Evolutionary conservation across 108 stramenopile genomes (phyloP).

Genomic region (Fragilariopsis cylindrus): DNA sequence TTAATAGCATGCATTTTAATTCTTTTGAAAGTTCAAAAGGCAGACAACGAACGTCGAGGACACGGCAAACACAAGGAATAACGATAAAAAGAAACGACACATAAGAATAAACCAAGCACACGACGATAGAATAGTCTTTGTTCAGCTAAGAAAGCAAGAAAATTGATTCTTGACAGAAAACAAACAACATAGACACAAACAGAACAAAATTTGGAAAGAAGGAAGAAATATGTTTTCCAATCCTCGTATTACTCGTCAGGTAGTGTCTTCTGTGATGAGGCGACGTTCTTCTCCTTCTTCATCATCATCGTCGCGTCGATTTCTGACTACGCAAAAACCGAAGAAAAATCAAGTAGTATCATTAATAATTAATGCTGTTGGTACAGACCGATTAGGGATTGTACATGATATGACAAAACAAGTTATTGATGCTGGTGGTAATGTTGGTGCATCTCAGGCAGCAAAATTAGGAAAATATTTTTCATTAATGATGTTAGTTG

Average conservation of each 20-base stretch:
- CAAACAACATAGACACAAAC: neutral
- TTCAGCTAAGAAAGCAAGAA: too few relatives aligned
- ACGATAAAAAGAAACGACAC: too few relatives aligned
- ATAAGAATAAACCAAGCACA: too few relatives aligned
- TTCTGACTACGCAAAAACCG: too few relatives aligned
- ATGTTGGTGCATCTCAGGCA: constrained; percentile 71
- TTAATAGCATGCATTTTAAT: too few relatives aligned
- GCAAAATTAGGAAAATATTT: constrained; percentile 65
- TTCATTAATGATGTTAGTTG: constrained; percentile 73
- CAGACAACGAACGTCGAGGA: too few relatives aligned
- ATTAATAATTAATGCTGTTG: constrained; percentile 61
- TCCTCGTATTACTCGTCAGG: neutral
- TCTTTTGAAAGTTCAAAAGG: too few relatives aligned
- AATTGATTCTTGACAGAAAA: too few relatives aligned
- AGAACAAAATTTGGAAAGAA: neutral
- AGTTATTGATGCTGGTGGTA: constrained; percentile 67
- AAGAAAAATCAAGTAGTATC: too few relatives aligned
- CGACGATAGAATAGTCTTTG: too few relatives aligned
- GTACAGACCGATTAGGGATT: constrained; percentile 70
- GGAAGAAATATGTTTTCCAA: neutral
- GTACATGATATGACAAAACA: constrained; percentile 67
- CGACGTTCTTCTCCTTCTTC: neutral
- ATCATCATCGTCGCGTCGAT: neutral
- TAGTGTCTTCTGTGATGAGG: neutral
- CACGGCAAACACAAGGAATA: too few relatives aligned